Evolutionary conservation across 352 stramenopile species (phyloP), one percentile per base, ranked within the genome.

Genomic region (Phytophthora parvispora): DNA sequence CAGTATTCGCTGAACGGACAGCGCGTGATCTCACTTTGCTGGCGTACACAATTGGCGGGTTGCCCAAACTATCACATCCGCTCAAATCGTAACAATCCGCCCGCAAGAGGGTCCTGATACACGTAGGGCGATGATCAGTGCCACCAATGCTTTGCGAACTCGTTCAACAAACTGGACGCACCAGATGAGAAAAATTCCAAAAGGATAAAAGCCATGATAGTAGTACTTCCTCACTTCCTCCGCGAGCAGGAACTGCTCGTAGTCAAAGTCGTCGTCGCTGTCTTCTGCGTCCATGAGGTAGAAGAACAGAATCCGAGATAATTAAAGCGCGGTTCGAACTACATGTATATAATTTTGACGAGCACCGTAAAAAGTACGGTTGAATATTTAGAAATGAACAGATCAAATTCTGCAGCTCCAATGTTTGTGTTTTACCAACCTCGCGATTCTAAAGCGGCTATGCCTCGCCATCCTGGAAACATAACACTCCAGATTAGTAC

Each of bases 151-250:
- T n/a, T n/a, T n/a, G n/a, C n/a, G n/a, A 36, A 36, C 31, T 36
- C 31, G 31, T 36, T 36, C 8, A 10, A n/a, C 15, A 48, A 18
- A 48, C 8, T 48, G 7, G 7, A 42, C 18, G 12, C 27, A 92
- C 81, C 78, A 90, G 22, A 90, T 79, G 13, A 84, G 52, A 64
- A 81, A 86, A 2, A 90, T 53, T 18, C 86, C 80, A 24, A 54
- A 47, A 38, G 87, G 40, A 22, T 73, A 77, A 16, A 78, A 49
- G 10, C 72, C 51, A 5, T 71, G 55, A 53, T 77, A 75, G 53
- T 85, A 72, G 49, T 74, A 80, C 62, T 77, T 75, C 27, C 86
- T 82, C 71, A 90, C 88, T 62, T 90, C 74, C 72, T 87, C 86
- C n/a, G 77, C 77, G 9, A 92, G 51, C 1, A 91, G 62, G 29